Evolutionary conservation across 768 basidiomycete species (phyloP).

Genomic region (Mycena galericulata): DNA sequence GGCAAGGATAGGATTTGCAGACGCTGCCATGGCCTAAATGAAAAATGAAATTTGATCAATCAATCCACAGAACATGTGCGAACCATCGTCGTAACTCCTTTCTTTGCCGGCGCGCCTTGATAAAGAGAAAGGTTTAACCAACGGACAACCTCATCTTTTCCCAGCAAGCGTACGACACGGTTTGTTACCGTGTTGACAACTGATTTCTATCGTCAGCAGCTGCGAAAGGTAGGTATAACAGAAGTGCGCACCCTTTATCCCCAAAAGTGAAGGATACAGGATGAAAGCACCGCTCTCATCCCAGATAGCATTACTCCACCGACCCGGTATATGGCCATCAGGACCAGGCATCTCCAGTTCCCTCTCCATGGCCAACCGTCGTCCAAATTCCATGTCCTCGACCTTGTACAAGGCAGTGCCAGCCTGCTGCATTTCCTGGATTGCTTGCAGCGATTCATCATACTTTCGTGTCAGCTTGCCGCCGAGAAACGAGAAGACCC

Average conservation of each 20-base stretch:
- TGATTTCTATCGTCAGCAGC: slow-evolving; percentile 43
- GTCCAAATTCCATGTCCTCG: slow-evolving; percentile 99
- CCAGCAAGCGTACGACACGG: slow-evolving; percentile 86
- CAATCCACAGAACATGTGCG: slow-evolving; percentile 39
- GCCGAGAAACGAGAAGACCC: slow-evolving; percentile 90
- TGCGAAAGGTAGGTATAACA: background rate
- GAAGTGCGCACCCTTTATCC: slow-evolving; percentile 83
- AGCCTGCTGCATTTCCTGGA: slow-evolving; percentile 99
- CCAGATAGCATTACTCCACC: slow-evolving; percentile 94
- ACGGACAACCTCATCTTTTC: slow-evolving; percentile 93
- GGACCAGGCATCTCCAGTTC: slow-evolving; percentile 89
- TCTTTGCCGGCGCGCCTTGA: slow-evolving; percentile 94
- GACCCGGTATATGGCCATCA: slow-evolving; percentile 77
- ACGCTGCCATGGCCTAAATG: slow-evolving; percentile 93
- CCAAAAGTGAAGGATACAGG: slow-evolving; percentile 92
- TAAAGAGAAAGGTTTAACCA: slow-evolving; percentile 92
- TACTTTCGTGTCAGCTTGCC: slow-evolving; percentile 94
- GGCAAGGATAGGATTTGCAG: slow-evolving; percentile 93
- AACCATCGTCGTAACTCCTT: slow-evolving; percentile 82
- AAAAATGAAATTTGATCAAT: slow-evolving; percentile 19
- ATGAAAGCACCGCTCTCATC: slow-evolving; percentile 97
- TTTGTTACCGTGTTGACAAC: slow-evolving; percentile 97
- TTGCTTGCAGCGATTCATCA: slow-evolving; percentile 92
- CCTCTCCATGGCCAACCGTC: slow-evolving; percentile 91
- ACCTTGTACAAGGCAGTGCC: slow-evolving; percentile 92